These are phyloP conservation scores for Helicostylum pulchrum DNA, from an alignment of 192 early-diverging fungal species.

Conservation along the genomic window DNA sequence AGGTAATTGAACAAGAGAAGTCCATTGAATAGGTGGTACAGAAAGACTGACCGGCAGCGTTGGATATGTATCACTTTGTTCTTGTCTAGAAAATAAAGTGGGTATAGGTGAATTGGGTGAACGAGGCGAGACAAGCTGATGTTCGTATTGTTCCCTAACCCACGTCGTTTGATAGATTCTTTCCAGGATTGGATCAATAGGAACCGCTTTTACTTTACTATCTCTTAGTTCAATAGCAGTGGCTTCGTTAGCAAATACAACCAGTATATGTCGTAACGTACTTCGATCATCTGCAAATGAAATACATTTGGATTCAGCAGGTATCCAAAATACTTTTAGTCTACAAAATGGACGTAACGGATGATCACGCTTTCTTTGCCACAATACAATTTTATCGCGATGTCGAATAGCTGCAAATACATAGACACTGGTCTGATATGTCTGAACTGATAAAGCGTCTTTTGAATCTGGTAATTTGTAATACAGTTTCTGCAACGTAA, in stretches of 20 bases:
- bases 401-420: conserved; percentile 26
- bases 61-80: not conserved
- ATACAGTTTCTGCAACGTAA: conserved; percentile 15
- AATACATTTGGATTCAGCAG: conserved; percentile 16
- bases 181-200: conserved; percentile 21
- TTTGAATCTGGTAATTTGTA: conserved; percentile 35
- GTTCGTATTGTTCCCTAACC: conserved; percentile 9
- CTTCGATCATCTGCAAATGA: conserved; percentile 35
- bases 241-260: conserved; percentile 30
- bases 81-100: not conserved
- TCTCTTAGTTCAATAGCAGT: conserved; percentile 26
- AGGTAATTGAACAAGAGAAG: conserved; percentile 29
- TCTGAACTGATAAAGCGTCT: conserved; percentile 22
- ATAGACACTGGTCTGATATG: conserved; percentile 25
- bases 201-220: conserved; percentile 29
- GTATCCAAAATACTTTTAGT: conserved; percentile 34
- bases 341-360: conserved; percentile 11
- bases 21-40: conserved; percentile 27
- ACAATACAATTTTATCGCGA: conserved; percentile 27
- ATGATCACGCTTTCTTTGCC: conserved; percentile 24
- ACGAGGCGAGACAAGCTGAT: not conserved
- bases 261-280: conserved; percentile 21
- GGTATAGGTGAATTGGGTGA: conserved; percentile 14
- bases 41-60: conserved; percentile 17
- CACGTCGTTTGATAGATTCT: conserved; percentile 9